phyloP scores from a whole-genome alignment of 78 protist genomes.

The Planoprotostelium fungivorum region DNA sequence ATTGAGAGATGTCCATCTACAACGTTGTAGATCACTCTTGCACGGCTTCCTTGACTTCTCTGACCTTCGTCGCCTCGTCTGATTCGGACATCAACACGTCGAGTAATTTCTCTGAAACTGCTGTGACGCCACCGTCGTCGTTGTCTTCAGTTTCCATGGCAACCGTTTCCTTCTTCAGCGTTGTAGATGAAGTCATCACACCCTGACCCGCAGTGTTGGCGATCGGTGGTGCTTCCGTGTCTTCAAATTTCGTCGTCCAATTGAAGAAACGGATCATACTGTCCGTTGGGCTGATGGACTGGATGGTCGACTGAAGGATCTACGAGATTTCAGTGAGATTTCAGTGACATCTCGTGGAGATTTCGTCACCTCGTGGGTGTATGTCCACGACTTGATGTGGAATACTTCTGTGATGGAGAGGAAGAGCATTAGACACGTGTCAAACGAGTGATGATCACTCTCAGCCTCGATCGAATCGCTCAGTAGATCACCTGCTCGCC shows the following conservation, averaged over 20 bases:
- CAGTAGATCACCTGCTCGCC: not conserved
- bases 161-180: not conserved
- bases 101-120: not conserved
- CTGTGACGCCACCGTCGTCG: not conserved
- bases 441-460: not conserved
- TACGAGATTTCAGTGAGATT: too few relatives aligned
- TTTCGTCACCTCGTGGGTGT: not conserved
- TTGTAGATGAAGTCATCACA: not conserved
- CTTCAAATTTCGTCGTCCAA: not conserved
- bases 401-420: not conserved
- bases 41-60: not conserved
- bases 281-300: too few relatives aligned
- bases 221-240: not conserved
- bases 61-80: not conserved
- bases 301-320: too few relatives aligned
- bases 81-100: not conserved
- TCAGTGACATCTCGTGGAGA: not conserved
- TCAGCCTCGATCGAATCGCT: not conserved
- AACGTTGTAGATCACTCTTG: not conserved
- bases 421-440: not conserved
- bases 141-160: not conserved
- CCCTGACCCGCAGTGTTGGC: not conserved
- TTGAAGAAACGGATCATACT: not conserved
- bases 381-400: not conserved
- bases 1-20: too few relatives aligned